A percentile compares a stretch with the other conserved stretches of the same genome.
phyloP scores from a whole-genome alignment of 768 basidiomycete species.

The Podaxis sp. region DNA sequence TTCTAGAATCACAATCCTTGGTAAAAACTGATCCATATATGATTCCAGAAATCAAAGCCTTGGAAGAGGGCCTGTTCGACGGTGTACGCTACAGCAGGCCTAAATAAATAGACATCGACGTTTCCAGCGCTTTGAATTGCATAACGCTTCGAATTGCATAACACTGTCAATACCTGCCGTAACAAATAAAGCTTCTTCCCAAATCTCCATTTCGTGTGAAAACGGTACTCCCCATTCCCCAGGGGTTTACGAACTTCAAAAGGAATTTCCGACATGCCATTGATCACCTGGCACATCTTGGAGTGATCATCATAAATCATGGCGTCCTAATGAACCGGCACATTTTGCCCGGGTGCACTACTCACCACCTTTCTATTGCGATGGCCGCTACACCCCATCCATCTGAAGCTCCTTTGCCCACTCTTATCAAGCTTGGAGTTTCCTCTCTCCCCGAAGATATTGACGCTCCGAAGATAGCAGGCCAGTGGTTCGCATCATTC shows the following conservation, averaged over 20 bases:
- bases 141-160: neutral
- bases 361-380: neutral
- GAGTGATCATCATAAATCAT: neutral
- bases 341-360: neutral
- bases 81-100: constrained; percentile 7
- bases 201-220: neutral
- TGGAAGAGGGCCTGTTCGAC: constrained; percentile 40
- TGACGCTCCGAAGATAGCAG: constrained; percentile 25
- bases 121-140: neutral
- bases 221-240: constrained; percentile 10
- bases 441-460: constrained; percentile 24
- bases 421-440: constrained; percentile 24
- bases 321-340: neutral
- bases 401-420: constrained; percentile 24
- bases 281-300: neutral
- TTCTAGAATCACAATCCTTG: neutral
- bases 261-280: neutral
- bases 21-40: neutral
- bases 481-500: constrained; percentile 25
- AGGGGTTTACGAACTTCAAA: neutral
- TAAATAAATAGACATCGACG: neutral
- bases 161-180: neutral
- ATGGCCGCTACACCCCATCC: constrained; percentile 12
- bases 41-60: constrained; percentile 53
- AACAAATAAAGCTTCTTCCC: neutral